These are phyloP conservation scores for Geotrichum histeridarum DNA, from an alignment of 1,139 yeast species.

Conservation along the genomic window DNA sequence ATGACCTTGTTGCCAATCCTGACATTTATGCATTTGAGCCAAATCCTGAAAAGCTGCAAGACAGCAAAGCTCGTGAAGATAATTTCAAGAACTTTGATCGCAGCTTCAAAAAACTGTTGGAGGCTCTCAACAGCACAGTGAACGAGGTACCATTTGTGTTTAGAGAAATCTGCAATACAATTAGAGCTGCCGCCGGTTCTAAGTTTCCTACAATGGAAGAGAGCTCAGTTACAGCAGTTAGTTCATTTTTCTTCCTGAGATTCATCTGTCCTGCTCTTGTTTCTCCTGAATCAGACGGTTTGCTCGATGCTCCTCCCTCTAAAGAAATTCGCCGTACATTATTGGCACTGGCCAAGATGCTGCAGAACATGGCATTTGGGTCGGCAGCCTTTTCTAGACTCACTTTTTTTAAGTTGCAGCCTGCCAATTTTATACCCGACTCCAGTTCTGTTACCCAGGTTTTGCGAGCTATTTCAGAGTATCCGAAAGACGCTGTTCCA, in stretches of 20 bases:
- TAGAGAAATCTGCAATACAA: constrained; percentile 57
- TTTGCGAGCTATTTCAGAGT: constrained; percentile 21
- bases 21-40: constrained; percentile 63
- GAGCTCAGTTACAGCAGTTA: constrained; percentile 60
- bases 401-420: constrained; percentile 41
- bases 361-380: constrained; percentile 81
- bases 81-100: constrained; percentile 52
- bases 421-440: background rate
- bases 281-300: constrained; percentile 61
- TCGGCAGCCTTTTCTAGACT: constrained; percentile 56
- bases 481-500: constrained; percentile 6
- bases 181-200: constrained; percentile 50
- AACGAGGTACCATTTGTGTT: constrained; percentile 57
- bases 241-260: constrained; percentile 73
- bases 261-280: constrained; percentile 83
- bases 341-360: constrained; percentile 68
- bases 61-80: constrained; percentile 39
- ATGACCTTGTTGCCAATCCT: constrained; percentile 47
- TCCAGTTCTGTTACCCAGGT: constrained; percentile 14
- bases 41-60: constrained; percentile 38
- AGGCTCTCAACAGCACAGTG: constrained; percentile 50
- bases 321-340: constrained; percentile 56
- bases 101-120: constrained; percentile 53
- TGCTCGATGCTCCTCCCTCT: constrained; percentile 30
- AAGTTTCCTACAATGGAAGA: constrained; percentile 53